Conservation (phyloP, 805 yeast species). For the Ogataea methanolica region DNA sequence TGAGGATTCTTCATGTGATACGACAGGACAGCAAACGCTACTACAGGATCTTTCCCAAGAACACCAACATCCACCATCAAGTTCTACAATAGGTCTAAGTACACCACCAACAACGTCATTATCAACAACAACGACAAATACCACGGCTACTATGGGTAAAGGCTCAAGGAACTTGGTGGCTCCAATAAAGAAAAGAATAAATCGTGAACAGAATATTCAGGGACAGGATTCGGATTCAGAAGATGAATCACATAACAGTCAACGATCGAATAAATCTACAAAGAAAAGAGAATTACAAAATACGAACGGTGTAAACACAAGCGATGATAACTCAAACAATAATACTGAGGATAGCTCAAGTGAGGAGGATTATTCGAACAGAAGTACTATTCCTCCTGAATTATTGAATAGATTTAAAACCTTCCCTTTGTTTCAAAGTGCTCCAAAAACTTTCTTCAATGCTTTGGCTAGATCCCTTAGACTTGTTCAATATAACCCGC, state of each 20-base stretch:
- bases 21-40: neutral
- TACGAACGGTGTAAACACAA: neutral
- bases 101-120: neutral
- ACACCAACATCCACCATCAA: neutral
- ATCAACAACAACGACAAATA: neutral
- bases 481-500: slow-evolving; percentile 60
- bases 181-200: neutral
- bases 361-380: slow-evolving; percentile 19
- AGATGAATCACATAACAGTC: neutral
- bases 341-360: slow-evolving; percentile 22
- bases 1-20: neutral
- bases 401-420: slow-evolving; percentile 48
- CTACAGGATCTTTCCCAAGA: neutral
- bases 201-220: neutral
- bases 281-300: neutral
- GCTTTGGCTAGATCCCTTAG: slow-evolving; percentile 55
- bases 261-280: neutral
- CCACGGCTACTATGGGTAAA: neutral
- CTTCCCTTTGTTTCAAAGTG: slow-evolving; percentile 63
- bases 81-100: neutral
- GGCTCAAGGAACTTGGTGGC: neutral
- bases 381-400: slow-evolving; percentile 42
- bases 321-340: neutral
- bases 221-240: neutral
- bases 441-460: slow-evolving; percentile 60